Evolutionary conservation across 768 basidiomycete species (phyloP).

Genomic region (Gloeopeniophorella convolvens): DNA sequence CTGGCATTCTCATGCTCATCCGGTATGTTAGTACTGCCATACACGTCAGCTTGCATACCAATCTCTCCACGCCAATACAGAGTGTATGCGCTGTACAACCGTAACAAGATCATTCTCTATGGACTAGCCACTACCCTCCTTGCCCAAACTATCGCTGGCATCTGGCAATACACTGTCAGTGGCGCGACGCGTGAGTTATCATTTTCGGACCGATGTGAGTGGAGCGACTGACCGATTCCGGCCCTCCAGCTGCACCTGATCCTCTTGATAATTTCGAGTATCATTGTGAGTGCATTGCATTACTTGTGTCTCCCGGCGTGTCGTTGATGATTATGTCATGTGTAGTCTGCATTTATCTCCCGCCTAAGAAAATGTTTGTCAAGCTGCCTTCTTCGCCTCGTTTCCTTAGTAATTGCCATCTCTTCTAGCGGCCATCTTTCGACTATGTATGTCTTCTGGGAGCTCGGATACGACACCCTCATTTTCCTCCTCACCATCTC

Average conservation of each 20-base stretch:
- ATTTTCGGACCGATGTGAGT: background rate
- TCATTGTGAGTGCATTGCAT: conserved; percentile 11
- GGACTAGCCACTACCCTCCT: conserved; percentile 8
- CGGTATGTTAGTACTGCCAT: conserved; percentile 3
- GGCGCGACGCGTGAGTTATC: conserved; percentile 10
- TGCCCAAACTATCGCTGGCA: conserved; percentile 11
- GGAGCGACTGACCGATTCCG: background rate
- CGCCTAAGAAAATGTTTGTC: conserved; percentile 14
- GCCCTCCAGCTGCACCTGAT: conserved; percentile 10
- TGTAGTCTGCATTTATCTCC: conserved; percentile 19
- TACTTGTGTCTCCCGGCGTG: background rate
- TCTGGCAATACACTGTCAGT: conserved; percentile 18
- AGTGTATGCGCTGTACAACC: conserved; percentile 20
- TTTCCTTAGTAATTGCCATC: background rate
- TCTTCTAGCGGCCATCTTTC: conserved; percentile 9
- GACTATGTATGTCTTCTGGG: conserved; percentile 19
- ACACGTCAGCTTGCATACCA: no score
- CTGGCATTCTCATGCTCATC: conserved; percentile 20
- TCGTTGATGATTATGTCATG: background rate
- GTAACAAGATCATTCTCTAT: conserved; percentile 13
- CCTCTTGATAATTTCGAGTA: conserved; percentile 19
- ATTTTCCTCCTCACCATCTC: conserved; percentile 18
- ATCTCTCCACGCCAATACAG: no score
- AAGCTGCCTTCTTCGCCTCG: background rate
- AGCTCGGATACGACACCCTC: conserved; percentile 17